Base-by-base conservation (phyloP, 1,284 basidiomycete species). In the Trichosporon coremiiforme region DNA sequence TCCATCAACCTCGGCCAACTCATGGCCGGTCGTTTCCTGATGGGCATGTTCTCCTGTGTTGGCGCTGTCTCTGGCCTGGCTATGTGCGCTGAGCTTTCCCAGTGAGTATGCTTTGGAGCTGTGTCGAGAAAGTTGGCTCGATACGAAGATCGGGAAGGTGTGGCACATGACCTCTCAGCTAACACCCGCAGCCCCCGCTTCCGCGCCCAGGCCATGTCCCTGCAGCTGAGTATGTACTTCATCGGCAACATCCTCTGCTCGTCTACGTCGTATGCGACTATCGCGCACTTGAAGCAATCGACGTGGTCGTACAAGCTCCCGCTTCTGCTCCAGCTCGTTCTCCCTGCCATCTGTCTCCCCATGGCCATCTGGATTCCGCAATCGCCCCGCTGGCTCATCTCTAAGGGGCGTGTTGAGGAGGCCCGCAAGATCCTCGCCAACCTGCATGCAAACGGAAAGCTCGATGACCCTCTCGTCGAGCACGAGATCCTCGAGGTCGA, bases 371-470 rank as follows among this genome's bases (percentile, higher is more conserved):
- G 90, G 73, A 84, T 90, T 20, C 90, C 90, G 3, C 89, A 91
- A 77, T 89, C 88, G 35, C 90, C 90, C 31, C 86, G 90, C 41
- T 91, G 87, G 84, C 85, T 91, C 25, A 86, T 91, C 17, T 86
- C 85, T 13, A 85, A 85, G 20, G 78, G 77, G 9, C 65, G 76
- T 0, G 2, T 17, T 1, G 80, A 79, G 2, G 74, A 81, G 20
- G 82, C 82, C 0, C 67, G 71, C 25, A 9, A 33, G 66, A 74
- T 76, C 64, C 78, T 77, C 65, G 80, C 68, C 45, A 73, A 63
- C 36, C 77, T 75, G n/a, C 78, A 79, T 64, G 75, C 75, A 1
- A 76, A 76, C 67, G 75, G 75, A 35, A 66, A 71, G 53, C 9
- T 64, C 2, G 66, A 76, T 47, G 74, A 76, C 33, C 67, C 70